Evolutionary conservation across 495 filamentous ascomycete species (phyloP), one percentile per base, ranked within the genome.

Genomic region (Aspergillus avenaceus): DNA sequence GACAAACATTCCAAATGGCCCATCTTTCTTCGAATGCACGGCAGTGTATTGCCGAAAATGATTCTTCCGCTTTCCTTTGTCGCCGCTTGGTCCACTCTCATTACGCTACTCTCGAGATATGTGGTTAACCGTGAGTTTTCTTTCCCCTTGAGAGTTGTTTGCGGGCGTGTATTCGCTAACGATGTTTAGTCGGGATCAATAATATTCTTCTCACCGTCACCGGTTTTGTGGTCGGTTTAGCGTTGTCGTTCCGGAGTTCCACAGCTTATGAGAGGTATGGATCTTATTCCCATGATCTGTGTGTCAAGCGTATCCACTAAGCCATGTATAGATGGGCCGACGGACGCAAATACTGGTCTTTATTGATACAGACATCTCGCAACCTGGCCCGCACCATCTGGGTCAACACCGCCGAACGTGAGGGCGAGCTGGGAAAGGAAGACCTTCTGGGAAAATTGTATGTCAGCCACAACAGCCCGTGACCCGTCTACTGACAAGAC

Each of bases 171-270:
- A 25, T 26, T 37, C 45, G 27, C 34, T 43, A 12, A 49, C 51
- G 16, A 48, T 16, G 18, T 19, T 31, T 43, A 74, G 71, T 75
- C 21, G 77, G 77, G 18, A 83, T 93, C 22, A 77, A 79, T 53
- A 81, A 76, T 19, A 76, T 91, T 46, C 75, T 96, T 8, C 78
- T 96, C 27, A 95, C 88, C 12, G 84, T 95, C 9, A 81, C 88
- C 23, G 90, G 89, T 84, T 93, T 96, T 74, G 88, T 95, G 52
- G 87, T 96, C 57, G 87, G 85, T 75, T 66, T 95, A 60, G 79
- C 86, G 1, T 72, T 96, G 53, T 89, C 85, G 19, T 93, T 96
- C 72, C 84, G 89, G 42, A 87, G 82, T 54, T 87, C 87, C 1
- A 90, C 88, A 13, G 90, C 89, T 5, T 96, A 96, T 59, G 90